Conservation (phyloP, 1,284 basidiomycete species). For the Microbotryum silenes-acaulis region DNA sequence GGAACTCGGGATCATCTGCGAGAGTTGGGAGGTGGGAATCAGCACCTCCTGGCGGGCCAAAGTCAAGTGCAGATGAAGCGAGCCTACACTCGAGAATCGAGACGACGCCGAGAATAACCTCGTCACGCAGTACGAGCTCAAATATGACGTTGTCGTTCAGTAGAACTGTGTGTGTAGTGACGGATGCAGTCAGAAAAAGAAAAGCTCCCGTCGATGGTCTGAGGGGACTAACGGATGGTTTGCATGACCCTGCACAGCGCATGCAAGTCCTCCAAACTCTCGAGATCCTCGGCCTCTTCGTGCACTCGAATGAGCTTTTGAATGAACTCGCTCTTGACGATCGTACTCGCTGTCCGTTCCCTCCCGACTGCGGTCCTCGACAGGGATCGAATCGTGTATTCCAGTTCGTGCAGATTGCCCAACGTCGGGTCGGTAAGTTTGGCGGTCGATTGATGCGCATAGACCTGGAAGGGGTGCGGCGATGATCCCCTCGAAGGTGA, state of each 20-base stretch:
- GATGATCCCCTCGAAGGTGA: constrained; percentile 21
- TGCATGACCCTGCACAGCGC: constrained; percentile 87
- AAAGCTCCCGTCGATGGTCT: not conserved
- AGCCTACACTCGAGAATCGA: constrained; percentile 91
- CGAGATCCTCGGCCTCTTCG: constrained; percentile 81
- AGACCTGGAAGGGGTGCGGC: constrained; percentile 6
- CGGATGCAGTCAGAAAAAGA: not conserved
- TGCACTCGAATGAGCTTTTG: constrained; percentile 76
- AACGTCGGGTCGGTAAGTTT: constrained; percentile 42
- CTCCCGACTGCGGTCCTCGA: constrained; percentile 57
- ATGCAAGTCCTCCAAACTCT: constrained; percentile 80
- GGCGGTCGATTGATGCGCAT: constrained; percentile 9
- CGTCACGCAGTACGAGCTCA: constrained; percentile 90
- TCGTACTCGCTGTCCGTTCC: constrained; percentile 43
- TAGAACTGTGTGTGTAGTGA: constrained; percentile 55
- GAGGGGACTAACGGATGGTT: constrained; percentile 66
- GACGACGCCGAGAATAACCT: constrained; percentile 82
- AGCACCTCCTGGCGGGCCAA: not conserved
- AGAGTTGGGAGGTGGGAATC: constrained; percentile 12
- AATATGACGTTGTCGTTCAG: constrained; percentile 92
- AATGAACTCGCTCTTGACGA: constrained; percentile 64
- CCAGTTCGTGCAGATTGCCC: constrained; percentile 39
- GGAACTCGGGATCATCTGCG: constrained; percentile 92
- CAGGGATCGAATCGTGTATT: constrained; percentile 37
- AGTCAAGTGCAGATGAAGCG: constrained; percentile 2